Evolutionary conservation across 1,139 yeast genomes (phyloP).

Genomic region (Meyerozyma carpophila): DNA sequence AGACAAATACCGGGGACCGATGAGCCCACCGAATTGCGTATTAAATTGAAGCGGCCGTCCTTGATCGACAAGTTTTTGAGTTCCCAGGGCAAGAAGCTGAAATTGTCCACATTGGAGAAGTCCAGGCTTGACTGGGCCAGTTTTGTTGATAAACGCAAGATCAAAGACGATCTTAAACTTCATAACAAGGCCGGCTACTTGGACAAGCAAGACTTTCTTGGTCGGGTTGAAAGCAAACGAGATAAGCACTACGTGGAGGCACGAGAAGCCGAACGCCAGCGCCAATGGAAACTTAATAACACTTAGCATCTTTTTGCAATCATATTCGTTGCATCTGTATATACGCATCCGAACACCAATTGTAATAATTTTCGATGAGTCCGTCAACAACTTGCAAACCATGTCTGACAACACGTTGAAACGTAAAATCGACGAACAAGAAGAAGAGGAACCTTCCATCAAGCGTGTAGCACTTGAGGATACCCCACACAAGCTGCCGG

Average conservation of each 20-base stretch:
- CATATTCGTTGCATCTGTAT: neutral
- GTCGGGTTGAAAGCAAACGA: slow-evolving; percentile 63
- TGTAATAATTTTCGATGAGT: neutral
- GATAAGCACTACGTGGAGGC: slow-evolving; percentile 61
- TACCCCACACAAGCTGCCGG: slow-evolving; percentile 1
- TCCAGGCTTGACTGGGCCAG: slow-evolving; percentile 94
- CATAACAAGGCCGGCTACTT: slow-evolving; percentile 83
- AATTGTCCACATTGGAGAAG: slow-evolving; percentile 86
- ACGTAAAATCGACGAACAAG: slow-evolving; percentile 62
- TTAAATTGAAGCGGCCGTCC: slow-evolving; percentile 63
- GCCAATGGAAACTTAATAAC: slow-evolving; percentile 19
- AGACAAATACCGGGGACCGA: slow-evolving; percentile 30
- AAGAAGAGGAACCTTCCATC: slow-evolving; percentile 32
- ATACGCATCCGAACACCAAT: neutral
- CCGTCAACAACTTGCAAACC: neutral
- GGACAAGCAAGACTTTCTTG: slow-evolving; percentile 86
- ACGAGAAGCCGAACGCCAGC: slow-evolving; percentile 35
- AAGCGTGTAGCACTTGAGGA: slow-evolving; percentile 73
- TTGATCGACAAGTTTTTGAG: slow-evolving; percentile 57
- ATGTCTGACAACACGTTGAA: slow-evolving; percentile 39
- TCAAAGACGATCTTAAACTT: slow-evolving; percentile 72
- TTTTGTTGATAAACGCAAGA: slow-evolving; percentile 82
- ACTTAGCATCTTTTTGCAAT: neutral
- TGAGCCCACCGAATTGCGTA: slow-evolving; percentile 27
- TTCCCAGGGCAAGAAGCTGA: slow-evolving; percentile 40